phyloP scores from a whole-genome alignment of 2,329 filamentous ascomycete species.

The Aspergillus sp. region DNA sequence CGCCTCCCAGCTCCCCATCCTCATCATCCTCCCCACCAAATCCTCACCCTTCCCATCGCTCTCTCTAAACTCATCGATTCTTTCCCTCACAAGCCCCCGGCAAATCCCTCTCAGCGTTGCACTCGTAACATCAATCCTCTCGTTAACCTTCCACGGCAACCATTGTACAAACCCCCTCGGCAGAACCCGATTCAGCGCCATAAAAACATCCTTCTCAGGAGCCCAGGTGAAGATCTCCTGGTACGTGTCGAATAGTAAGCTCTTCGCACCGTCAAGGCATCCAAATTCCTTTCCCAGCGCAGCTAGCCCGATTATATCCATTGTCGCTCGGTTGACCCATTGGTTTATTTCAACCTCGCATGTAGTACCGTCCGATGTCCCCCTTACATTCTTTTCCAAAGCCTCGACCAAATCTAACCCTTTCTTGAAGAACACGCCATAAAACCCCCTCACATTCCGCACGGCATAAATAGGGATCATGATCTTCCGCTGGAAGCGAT shows the following conservation, averaged over 20 bases:
- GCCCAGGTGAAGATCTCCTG: neutral
- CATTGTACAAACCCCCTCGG: neutral
- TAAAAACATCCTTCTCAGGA: constrained; percentile 2
- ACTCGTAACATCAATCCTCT: neutral
- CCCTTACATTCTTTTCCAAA: neutral
- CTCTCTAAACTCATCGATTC: neutral
- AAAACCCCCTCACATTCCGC: neutral
- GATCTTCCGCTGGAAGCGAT: neutral
- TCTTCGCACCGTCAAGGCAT: neutral
- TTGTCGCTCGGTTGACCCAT: constrained; percentile 1
- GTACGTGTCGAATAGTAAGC: neutral
- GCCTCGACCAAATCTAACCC: neutral
- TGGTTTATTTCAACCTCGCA: constrained; percentile 4
- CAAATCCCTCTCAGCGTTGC: neutral
- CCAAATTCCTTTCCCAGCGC: constrained; percentile 6
- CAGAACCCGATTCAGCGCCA: neutral
- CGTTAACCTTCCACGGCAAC: constrained; percentile 3
- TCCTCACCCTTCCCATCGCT: neutral
- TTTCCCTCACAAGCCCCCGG: neutral
- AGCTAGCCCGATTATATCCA: constrained; percentile 14
- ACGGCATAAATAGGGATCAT: neutral
- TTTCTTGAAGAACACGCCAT: neutral
- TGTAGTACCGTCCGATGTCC: neutral
- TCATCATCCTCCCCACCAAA: neutral
- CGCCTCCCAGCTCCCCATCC: neutral